A percentile compares a stretch with the other conserved stretches of the same genome.
These are phyloP conservation scores for Vanrija humicola DNA, from an alignment of 1,284 basidiomycete genomes.

Conservation along the genomic window DNA sequence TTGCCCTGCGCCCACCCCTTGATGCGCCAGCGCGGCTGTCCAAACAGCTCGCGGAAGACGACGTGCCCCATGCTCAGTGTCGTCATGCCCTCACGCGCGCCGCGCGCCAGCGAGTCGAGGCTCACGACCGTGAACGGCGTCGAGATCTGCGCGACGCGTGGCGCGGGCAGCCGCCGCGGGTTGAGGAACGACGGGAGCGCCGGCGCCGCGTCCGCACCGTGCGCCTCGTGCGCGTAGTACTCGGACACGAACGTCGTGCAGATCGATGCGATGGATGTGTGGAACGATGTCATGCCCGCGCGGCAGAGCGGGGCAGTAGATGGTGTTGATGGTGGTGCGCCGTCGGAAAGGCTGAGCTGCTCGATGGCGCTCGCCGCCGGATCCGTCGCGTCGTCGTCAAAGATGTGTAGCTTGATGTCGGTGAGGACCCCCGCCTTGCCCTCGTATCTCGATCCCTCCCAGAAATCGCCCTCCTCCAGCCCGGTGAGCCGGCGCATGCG, in stretches of 20 bases:
- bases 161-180: constrained; percentile 31
- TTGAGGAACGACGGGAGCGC: constrained; percentile 34
- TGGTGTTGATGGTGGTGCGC: background rate
- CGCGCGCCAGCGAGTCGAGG: constrained; percentile 61
- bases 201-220: background rate
- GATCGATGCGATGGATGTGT: constrained; percentile 23
- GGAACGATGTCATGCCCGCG: constrained; percentile 23
- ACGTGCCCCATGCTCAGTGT: constrained; percentile 74
- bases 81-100: constrained; percentile 67
- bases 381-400: constrained; percentile 21
- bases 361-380: background rate
- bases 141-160: constrained; percentile 36
- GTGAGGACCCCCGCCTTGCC: constrained; percentile 29
- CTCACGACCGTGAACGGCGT: constrained; percentile 40
- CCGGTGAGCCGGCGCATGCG: constrained; percentile 39
- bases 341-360: too few relatives aligned
- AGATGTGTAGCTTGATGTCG: constrained; percentile 29
- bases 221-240: constrained; percentile 12
- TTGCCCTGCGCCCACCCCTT: constrained; percentile 33
- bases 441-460: constrained; percentile 40
- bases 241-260: constrained; percentile 22
- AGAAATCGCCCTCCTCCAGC: constrained; percentile 40
- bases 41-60: constrained; percentile 67
- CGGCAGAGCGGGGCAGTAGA: background rate
- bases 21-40: constrained; percentile 33